Evolutionary conservation across 2,329 filamentous ascomycete genomes (phyloP), one percentile per base, ranked within the genome.

Genomic region (Curvularia sp.): DNA sequence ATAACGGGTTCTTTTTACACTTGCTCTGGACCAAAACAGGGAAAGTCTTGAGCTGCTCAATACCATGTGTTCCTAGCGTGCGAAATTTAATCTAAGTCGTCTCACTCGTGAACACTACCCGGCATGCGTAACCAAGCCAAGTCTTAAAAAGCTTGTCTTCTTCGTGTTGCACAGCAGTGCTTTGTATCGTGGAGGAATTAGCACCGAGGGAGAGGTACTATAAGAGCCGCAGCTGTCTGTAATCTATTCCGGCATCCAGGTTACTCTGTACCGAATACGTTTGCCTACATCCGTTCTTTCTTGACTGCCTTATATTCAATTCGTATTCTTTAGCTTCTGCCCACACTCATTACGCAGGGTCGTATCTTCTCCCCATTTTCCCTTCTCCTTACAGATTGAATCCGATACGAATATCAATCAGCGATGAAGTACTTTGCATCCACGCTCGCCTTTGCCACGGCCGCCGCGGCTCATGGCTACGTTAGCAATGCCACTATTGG

Each of bases 401-500:
- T 34, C 19, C 8, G 5, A 34, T n/a, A 10, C 8, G 18, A 54
- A 45, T n/a, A 38, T 27, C 34, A 32, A 15, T 18, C 10, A 46
- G 70, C 39, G 55, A 77, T 77, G 74, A 77, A 74, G 68, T 71
- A 68, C 65, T 53, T 74, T 53, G 55, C 68, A 39, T 53, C 71
- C 46, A 62, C 67, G 50, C 64, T 76, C 39, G 63, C 61, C 41
- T 64, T 74, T 49, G 70, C 65, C 15, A 70, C 69, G 19, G 58
- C 67, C 28, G 74, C 70, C 49, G 68, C 74, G 15, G 74, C 68
- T 9, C 74, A 77, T 55, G 74, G 74, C 55, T 77, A 75, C 50
- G 72, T 77, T 49, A 69, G 71, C 57, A 76, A 71, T 41, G 74
- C 71, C 19, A 75, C 71, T 10, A 75, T 77, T 13, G 69, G 64